phyloP scores from a whole-genome alignment of 78 protist species.

The Cavenderia fasciculata region DNA sequence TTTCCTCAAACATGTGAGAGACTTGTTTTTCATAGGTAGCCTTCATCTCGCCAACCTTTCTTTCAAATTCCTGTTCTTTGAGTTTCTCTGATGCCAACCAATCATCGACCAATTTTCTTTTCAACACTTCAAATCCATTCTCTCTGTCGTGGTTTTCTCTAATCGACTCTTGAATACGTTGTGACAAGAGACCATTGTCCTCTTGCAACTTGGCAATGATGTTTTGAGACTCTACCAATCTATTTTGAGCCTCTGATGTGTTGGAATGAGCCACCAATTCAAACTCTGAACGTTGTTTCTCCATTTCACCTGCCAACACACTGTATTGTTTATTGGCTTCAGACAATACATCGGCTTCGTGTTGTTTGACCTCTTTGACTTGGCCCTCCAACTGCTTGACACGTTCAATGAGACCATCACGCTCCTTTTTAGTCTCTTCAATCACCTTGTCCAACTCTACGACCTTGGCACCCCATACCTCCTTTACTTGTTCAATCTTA shows the following conservation, averaged over 20 bases:
- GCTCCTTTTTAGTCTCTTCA: too few species aligned
- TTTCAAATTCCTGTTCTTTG: background rate
- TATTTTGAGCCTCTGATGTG: background rate
- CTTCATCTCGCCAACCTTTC: background rate
- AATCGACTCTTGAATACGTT: background rate
- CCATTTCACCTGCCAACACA: background rate
- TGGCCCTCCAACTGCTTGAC: background rate
- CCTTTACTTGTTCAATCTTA: conserved; percentile 7
- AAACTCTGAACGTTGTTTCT: background rate
- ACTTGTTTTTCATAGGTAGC: background rate
- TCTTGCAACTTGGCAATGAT: background rate
- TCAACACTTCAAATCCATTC: background rate
- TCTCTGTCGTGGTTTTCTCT: background rate
- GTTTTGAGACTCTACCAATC: background rate
- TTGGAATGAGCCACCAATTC: too few species aligned
- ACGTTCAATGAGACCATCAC: too few species aligned
- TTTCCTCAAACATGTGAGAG: background rate
- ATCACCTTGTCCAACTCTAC: too few species aligned
- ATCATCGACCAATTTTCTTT: background rate
- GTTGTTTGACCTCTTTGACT: background rate
- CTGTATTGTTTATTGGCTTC: background rate
- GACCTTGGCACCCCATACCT: background rate
- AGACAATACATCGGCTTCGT: background rate
- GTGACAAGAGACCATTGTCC: background rate
- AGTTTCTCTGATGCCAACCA: background rate